These are phyloP conservation scores for Yamadazyma olivae DNA, from an alignment of 805 yeast genomes.

Conservation along the genomic window DNA sequence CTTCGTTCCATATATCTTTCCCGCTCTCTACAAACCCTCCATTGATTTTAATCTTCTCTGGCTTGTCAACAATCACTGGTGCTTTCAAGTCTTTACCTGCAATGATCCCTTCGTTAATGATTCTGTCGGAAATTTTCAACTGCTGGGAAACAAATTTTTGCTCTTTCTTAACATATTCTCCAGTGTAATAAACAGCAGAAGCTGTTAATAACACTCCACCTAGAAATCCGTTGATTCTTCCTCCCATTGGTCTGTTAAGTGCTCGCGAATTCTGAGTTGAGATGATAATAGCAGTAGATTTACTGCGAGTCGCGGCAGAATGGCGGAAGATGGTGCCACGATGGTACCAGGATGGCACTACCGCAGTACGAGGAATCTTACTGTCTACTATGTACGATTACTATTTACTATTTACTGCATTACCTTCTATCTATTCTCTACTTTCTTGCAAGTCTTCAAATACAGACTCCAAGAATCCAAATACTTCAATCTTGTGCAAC, in stretches of 20 bases:
- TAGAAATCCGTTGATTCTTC: conserved; percentile 43
- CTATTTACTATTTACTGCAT: too few species aligned
- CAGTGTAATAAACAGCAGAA: conserved; percentile 59
- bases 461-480: conserved; percentile 33
- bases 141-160: conserved; percentile 44
- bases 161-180: conserved; percentile 49
- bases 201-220: conserved; percentile 61
- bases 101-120: conserved; percentile 53
- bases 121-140: conserved; percentile 45
- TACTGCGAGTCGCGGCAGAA: too few species aligned
- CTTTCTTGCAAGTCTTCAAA: too few species aligned
- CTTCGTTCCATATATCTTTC: conserved; percentile 79
- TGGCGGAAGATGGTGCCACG: too few species aligned
- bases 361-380: too few species aligned
- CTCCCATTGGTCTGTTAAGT: too few species aligned
- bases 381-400: too few species aligned
- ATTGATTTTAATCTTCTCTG: conserved; percentile 2
- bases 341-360: too few species aligned
- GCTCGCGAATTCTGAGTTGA: too few species aligned
- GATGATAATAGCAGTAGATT: too few species aligned
- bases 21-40: conserved; percentile 50
- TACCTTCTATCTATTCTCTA: too few species aligned
- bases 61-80: conserved; percentile 41
- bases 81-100: conserved; percentile 43
- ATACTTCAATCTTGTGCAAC: conserved; percentile 38